Evolutionary conservation across 495 filamentous ascomycete species (phyloP).

Genomic region (Penicillium tannophilum): DNA sequence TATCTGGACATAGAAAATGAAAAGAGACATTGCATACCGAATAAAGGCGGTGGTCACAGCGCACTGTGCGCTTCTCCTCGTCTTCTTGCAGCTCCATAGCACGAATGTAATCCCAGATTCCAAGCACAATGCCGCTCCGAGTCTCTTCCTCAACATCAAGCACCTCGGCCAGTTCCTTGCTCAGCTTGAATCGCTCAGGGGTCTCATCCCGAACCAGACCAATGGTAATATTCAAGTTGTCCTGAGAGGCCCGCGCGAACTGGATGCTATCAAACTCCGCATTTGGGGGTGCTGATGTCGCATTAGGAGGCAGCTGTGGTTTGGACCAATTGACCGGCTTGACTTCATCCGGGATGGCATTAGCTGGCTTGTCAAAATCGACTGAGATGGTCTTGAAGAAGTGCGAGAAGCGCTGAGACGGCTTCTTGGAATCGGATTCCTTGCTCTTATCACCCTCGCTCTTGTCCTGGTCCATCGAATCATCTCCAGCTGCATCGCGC

Average conservation of each 20-base stretch:
- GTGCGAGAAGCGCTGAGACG: conserved; percentile 73
- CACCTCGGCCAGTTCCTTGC: conserved; percentile 76
- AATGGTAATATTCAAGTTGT: conserved; percentile 89
- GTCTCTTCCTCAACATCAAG: conserved; percentile 87
- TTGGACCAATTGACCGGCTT: conserved; percentile 76
- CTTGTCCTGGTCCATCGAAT: conserved; percentile 65
- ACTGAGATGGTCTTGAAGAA: conserved; percentile 93
- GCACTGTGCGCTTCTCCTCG: conserved; percentile 87
- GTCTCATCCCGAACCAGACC: conserved; percentile 84
- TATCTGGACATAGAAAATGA: not conserved
- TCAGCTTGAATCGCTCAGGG: conserved; percentile 80
- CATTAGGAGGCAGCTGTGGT: conserved; percentile 56
- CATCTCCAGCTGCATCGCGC: conserved; percentile 28
- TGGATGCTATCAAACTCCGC: conserved; percentile 89
- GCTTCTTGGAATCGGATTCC: conserved; percentile 46
- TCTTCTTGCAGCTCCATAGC: conserved; percentile 86
- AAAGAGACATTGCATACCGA: conserved; percentile 55
- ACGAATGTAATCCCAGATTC: conserved; percentile 93
- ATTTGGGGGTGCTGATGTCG: conserved; percentile 44
- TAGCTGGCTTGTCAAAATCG: conserved; percentile 72
- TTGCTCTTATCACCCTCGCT: conserved; percentile 33
- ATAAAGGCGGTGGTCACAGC: conserved; percentile 80
- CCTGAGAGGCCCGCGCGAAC: conserved; percentile 88
- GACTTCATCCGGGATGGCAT: conserved; percentile 51
- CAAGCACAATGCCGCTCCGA: conserved; percentile 80